A percentile compares a stretch with the other conserved stretches of the same genome.
Evolutionary conservation across 768 basidiomycete genomes (phyloP).

Genomic region (Lepiota venenata): DNA sequence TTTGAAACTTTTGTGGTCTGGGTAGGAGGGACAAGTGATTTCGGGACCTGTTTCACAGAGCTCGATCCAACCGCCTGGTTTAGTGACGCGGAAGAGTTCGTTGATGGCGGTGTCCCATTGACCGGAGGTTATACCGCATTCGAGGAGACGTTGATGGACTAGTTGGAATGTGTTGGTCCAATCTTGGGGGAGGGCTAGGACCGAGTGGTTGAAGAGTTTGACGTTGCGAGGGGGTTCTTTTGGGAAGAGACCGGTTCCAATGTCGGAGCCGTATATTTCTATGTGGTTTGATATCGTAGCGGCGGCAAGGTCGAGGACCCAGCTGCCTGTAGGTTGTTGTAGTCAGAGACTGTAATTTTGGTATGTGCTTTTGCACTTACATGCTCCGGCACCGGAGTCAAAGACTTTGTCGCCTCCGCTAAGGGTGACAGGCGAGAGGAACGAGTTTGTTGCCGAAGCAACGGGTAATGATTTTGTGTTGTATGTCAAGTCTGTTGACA

Average conservation of each 20-base stretch:
- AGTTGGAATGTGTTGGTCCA: constrained; percentile 11
- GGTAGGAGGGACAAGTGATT: constrained; percentile 8
- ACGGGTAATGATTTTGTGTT: constrained; percentile 13
- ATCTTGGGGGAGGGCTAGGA: constrained; percentile 8
- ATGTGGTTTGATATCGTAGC: constrained; percentile 8
- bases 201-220: constrained; percentile 9
- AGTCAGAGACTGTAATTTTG: not conserved
- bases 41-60: constrained; percentile 11
- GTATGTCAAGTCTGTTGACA: constrained; percentile 3
- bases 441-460: constrained; percentile 10
- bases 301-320: constrained; percentile 17
- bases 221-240: constrained; percentile 7
- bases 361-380: not conserved
- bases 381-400: constrained; percentile 12
- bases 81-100: constrained; percentile 9
- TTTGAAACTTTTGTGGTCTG: constrained; percentile 7
- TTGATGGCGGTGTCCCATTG: constrained; percentile 10
- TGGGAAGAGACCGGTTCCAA: constrained; percentile 19
- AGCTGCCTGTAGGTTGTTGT: constrained; percentile 15
- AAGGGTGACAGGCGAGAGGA: constrained; percentile 7
- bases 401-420: constrained; percentile 8
- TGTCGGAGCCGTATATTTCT: constrained; percentile 19
- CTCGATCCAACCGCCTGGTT: constrained; percentile 13
- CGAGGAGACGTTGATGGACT: constrained; percentile 12
- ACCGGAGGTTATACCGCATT: constrained; percentile 6